Evolutionary conservation across 495 filamentous ascomycete species (phyloP).

Genomic region (Xanthoparmelia taractica): DNA sequence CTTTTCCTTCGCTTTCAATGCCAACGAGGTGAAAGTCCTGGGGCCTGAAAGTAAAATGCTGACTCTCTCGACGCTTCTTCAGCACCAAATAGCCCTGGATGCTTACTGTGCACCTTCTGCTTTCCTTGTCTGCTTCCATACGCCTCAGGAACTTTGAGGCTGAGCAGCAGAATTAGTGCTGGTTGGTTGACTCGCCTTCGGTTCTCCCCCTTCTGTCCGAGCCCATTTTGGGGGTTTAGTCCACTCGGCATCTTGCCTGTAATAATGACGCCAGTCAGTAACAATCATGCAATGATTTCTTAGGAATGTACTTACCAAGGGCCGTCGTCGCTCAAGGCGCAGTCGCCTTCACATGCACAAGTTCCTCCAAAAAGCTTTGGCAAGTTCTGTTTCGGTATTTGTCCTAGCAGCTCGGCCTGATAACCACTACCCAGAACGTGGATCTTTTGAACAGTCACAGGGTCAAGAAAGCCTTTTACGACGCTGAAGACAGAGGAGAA

Average conservation of each 20-base stretch:
- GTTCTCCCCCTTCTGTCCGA: constrained; percentile 24
- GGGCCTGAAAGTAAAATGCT: background rate
- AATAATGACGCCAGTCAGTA: background rate
- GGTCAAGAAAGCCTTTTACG: constrained; percentile 88
- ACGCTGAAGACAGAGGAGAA: constrained; percentile 76
- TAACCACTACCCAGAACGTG: constrained; percentile 77
- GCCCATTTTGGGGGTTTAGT: constrained; percentile 63
- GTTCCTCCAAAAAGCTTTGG: constrained; percentile 77
- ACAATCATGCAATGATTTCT: background rate
- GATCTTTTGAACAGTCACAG: constrained; percentile 93
- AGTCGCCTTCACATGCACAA: constrained; percentile 78
- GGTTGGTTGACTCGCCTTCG: constrained; percentile 32
- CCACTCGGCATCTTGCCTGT: constrained; percentile 61
- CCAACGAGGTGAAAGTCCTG: background rate
- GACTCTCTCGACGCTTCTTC: background rate
- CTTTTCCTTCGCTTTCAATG: background rate
- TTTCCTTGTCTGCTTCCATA: constrained; percentile 4
- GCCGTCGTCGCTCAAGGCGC: constrained; percentile 77
- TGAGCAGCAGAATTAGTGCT: constrained; percentile 16
- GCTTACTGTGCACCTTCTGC: constrained; percentile 14
- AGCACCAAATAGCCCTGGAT: constrained; percentile 8
- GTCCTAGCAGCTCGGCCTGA: constrained; percentile 70
- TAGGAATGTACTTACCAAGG: constrained; percentile 54
- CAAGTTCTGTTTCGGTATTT: constrained; percentile 86
- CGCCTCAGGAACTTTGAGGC: constrained; percentile 14